Evolutionary conservation across 345 rosid species (phyloP), one percentile per base, ranked within the genome.

Genomic region (Brassica nigra): DNA sequence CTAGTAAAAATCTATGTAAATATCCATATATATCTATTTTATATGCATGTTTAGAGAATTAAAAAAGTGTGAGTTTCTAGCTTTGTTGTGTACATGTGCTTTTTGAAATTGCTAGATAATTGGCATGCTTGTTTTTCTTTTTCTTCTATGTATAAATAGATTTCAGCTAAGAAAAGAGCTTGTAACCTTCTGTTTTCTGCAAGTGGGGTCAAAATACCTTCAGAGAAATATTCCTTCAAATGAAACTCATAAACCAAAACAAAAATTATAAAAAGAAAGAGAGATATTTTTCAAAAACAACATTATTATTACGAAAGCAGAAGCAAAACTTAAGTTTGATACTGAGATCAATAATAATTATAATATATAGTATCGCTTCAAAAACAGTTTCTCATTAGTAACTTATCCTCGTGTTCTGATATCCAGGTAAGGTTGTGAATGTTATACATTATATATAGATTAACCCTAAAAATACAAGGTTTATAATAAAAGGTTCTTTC

Each of bases 161-260:
- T 66, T 76, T 74, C 64, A 47, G 42, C 49, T 1, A 63, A 65
- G 30, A 76, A 66, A 84, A 18, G 4, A 83, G 23, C 82, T 68
- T 15, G 15, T 71, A 20, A 63, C 30, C 79, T 86, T 82, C 85
- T 85, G 78, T 85, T 84, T 86, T 82, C 84, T 81, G 88, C 87
- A 82, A 83, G 85, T 61, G 37, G 78, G 76, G 77, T 78, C 81
- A 36, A 20, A 18, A 18, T 75, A 75, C 71, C 76, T 75, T 75
- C 75, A 61, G 18, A 74, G 75, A 68, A 49, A 47, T 74, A 80
- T 80, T 80, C 70, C 71, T 68, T 68, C 76, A 70, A 49, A 29
- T 71, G 28, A 42, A 77, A 69, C 74, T 31, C 67, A 62, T 58
- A 78, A 66, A 83, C 30, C 62, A 65, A 74, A 67, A 67, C 16